A percentile compares a stretch with the other conserved stretches of the same genome.
phyloP scores from a whole-genome alignment of 163 green algal genomes.

The Coccomyxa subellipsoidea region DNA sequence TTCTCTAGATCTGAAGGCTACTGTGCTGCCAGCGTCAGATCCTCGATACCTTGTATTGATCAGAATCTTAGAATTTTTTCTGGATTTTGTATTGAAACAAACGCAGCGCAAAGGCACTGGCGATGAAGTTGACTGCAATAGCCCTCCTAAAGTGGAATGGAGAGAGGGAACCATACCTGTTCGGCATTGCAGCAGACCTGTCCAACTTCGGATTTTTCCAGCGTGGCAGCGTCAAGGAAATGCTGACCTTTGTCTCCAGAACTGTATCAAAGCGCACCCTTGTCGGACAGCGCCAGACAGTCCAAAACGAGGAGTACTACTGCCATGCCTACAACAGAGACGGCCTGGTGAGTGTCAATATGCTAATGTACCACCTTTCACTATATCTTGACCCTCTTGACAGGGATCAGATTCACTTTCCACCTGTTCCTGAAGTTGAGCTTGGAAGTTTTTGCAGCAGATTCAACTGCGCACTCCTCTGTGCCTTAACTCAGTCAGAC shows the following conservation, averaged over 20 bases:
- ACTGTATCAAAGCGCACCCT: constrained; percentile 89
- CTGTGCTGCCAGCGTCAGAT: no score
- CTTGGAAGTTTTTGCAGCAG: no score
- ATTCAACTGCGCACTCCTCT: no score
- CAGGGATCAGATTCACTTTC: background rate
- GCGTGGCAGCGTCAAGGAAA: constrained; percentile 83
- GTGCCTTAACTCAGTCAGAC: no score
- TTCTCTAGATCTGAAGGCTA: no score
- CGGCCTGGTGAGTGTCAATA: constrained; percentile 56
- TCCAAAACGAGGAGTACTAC: constrained; percentile 92
- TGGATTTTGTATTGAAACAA: background rate
- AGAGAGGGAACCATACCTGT: constrained; percentile 65
- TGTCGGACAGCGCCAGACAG: constrained; percentile 77
- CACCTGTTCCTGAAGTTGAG: no score
- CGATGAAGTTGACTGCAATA: constrained; percentile 54
- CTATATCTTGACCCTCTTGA: no score
- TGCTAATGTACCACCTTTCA: background rate
- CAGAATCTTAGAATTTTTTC: background rate
- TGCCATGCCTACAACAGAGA: constrained; percentile 91
- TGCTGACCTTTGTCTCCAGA: constrained; percentile 87
- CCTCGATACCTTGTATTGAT: no score
- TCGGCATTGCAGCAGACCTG: constrained; percentile 87
- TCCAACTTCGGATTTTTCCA: constrained; percentile 97
- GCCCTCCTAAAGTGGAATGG: constrained; percentile 67
- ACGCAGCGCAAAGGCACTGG: background rate